phyloP scores from a whole-genome alignment of 225 moss, liverwort and hornwort species.

The Anthoceros angustus region DNA sequence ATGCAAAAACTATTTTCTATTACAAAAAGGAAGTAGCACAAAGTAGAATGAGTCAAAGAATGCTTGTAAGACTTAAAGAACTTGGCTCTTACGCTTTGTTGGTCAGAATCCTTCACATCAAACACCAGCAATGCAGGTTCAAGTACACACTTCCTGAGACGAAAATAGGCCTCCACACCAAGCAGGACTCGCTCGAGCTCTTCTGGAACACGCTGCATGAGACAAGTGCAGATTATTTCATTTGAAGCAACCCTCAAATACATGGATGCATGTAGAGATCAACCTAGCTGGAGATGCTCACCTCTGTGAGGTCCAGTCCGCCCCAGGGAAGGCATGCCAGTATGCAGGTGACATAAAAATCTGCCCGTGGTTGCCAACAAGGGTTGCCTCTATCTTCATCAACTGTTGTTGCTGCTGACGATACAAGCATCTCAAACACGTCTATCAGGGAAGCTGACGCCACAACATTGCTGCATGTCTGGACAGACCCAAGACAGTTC shows the following conservation, averaged over 20 bases:
- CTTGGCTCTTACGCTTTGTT: conserved; percentile 13
- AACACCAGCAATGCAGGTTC: conserved; percentile 60
- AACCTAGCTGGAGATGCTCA: neutral
- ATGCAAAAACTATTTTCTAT: too few species aligned
- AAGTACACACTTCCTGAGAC: conserved; percentile 56
- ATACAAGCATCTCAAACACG: conserved; percentile 73
- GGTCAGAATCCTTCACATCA: conserved; percentile 34
- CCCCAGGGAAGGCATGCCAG: conserved; percentile 89
- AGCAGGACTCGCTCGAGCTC: conserved; percentile 88
- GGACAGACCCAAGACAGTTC: conserved; percentile 6
- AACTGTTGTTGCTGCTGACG: conserved; percentile 85
- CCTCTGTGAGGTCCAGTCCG: conserved; percentile 88
- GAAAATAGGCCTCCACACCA: conserved; percentile 84
- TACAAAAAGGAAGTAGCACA: too few species aligned
- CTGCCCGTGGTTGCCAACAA: conserved; percentile 83
- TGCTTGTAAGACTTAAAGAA: neutral
- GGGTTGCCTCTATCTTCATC: conserved; percentile 97
- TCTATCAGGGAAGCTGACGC: conserved; percentile 71
- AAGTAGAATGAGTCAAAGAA: neutral
- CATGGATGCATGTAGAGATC: neutral
- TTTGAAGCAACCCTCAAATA: neutral
- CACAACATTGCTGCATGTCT: conserved; percentile 78
- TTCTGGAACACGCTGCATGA: conserved; percentile 60
- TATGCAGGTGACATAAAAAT: conserved; percentile 90
- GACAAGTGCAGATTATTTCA: neutral